Conservation (phyloP, 495 filamentous ascomycete genomes). For the Astrothelium subdiscretum region DNA sequence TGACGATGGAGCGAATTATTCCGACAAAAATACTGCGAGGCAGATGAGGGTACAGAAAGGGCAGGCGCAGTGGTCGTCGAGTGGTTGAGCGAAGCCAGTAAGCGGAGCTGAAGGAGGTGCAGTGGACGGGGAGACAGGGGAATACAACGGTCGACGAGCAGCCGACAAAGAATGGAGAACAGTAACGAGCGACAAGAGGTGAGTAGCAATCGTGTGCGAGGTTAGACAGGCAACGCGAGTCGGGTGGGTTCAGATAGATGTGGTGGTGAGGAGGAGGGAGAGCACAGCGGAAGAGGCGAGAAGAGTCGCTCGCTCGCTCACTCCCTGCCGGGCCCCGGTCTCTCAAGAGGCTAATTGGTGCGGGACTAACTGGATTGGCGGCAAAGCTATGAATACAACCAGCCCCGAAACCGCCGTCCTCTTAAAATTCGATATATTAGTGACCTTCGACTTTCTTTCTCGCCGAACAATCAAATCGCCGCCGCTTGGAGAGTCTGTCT, state of each 20-base stretch:
- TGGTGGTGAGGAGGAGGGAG: background rate
- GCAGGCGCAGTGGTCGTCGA: background rate
- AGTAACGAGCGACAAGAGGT: background rate
- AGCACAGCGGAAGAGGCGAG: background rate
- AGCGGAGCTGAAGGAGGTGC: background rate
- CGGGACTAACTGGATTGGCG: too few species aligned
- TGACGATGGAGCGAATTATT: background rate
- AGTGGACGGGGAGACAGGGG: background rate
- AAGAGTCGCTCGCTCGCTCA: background rate
- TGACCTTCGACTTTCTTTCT: too few species aligned
- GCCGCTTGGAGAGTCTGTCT: too few species aligned
- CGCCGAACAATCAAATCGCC: too few species aligned
- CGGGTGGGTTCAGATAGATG: too few species aligned
- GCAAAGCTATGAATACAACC: background rate
- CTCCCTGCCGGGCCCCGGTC: background rate
- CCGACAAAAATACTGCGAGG: background rate
- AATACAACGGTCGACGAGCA: background rate
- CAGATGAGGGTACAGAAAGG: background rate
- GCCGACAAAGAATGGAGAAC: background rate
- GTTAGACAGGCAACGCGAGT: background rate
- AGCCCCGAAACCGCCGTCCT: too few species aligned
- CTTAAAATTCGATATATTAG: too few species aligned
- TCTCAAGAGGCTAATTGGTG: too few species aligned
- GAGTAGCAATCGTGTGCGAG: background rate
- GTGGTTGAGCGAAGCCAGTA: background rate